Evolutionary conservation across 2,329 filamentous ascomycete genomes (phyloP).

Genomic region (Trichoderma brevicompactum): DNA sequence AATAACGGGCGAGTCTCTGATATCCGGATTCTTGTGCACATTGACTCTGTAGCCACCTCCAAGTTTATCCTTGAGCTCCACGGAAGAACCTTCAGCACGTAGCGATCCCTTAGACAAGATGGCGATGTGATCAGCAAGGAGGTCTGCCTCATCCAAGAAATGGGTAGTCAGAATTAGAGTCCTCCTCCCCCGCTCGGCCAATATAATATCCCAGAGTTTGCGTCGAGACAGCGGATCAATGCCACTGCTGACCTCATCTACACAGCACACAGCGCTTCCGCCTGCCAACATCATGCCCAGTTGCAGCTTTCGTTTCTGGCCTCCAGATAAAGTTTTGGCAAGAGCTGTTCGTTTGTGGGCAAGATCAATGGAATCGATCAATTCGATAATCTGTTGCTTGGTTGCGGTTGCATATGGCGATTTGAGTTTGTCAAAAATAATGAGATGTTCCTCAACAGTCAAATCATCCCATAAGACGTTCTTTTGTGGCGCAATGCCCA

Average conservation of each 20-base stretch:
- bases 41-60: constrained; percentile 86
- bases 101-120: constrained; percentile 84
- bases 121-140: constrained; percentile 85
- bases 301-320: constrained; percentile 90
- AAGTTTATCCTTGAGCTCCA: constrained; percentile 79
- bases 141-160: constrained; percentile 90
- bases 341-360: constrained; percentile 71
- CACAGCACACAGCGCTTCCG: constrained; percentile 83
- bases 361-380: constrained; percentile 75
- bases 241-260: constrained; percentile 89
- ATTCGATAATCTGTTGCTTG: constrained; percentile 61
- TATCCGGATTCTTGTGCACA: constrained; percentile 63
- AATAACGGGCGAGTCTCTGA: constrained; percentile 55
- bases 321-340: constrained; percentile 81
- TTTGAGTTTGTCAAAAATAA: constrained; percentile 84
- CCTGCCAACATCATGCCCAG: constrained; percentile 95
- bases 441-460: constrained; percentile 82
- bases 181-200: constrained; percentile 78
- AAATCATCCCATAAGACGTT: constrained; percentile 93
- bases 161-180: constrained; percentile 91
- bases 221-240: constrained; percentile 83
- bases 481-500: constrained; percentile 89
- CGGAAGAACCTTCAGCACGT: constrained; percentile 81
- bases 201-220: constrained; percentile 92
- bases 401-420: constrained; percentile 60